Evolutionary conservation across 345 rosid genomes (phyloP).

Genomic region (Excoecaria agallocha): DNA sequence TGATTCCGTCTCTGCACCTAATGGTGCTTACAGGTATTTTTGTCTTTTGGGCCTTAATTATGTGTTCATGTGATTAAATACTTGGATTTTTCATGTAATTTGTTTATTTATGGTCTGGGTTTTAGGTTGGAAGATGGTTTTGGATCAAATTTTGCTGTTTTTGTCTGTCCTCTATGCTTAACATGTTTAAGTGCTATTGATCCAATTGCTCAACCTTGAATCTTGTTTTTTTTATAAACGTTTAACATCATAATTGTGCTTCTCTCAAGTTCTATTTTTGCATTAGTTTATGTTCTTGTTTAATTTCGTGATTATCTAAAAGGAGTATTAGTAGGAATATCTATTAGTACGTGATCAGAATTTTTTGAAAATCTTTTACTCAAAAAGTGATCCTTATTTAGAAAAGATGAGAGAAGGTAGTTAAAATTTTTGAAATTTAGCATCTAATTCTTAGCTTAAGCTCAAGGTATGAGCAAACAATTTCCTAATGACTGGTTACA

Average conservation of each 20-base stretch:
- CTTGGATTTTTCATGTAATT: neutral
- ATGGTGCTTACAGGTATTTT: slow-evolving; percentile 47
- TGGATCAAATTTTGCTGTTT: neutral
- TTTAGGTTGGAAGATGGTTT: neutral
- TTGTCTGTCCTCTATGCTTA: neutral
- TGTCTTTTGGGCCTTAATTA: neutral
- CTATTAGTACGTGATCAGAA: neutral
- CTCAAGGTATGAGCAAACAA: neutral
- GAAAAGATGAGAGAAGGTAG: neutral
- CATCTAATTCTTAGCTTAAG: neutral
- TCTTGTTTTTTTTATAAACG: neutral
- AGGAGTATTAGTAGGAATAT: neutral
- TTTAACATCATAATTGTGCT: neutral
- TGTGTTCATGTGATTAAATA: neutral
- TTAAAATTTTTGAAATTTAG: neutral
- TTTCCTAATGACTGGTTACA: neutral
- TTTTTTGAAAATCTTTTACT: neutral
- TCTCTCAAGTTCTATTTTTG: neutral
- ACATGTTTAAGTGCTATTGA: neutral
- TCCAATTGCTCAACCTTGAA: neutral
- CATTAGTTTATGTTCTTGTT: too few species aligned
- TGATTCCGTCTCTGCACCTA: slow-evolving; percentile 55
- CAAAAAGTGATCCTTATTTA: neutral
- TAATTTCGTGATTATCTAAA: neutral
- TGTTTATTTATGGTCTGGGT: neutral